Conservation (phyloP, 352 stramenopile genomes). For the Phytophthora citricola region DNA sequence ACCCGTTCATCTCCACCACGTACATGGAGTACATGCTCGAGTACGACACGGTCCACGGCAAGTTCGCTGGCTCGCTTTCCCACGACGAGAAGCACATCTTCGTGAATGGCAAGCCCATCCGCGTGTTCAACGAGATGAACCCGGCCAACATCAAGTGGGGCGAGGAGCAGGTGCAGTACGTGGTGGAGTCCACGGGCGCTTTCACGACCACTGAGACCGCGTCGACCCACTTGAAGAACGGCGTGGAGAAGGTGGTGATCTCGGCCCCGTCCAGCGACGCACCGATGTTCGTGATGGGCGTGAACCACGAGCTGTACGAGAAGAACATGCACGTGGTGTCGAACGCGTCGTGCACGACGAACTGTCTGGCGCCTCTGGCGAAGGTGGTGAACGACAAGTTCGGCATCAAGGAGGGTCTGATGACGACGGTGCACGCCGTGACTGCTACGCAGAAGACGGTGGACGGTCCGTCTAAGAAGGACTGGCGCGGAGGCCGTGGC, state of each 20-base stretch:
- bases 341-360: constrained; percentile 99
- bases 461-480: constrained; percentile 98
- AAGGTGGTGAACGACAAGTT: constrained; percentile 99
- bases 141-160: constrained; percentile 95
- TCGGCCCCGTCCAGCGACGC: constrained; percentile 98
- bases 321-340: constrained; percentile 96
- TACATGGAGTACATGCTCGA: constrained; percentile 98
- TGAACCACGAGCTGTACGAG: constrained; percentile 97
- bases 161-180: constrained; percentile 92
- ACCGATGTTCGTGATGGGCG: constrained; percentile 98
- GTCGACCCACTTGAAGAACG: constrained; percentile 92
- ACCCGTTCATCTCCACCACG: constrained; percentile 95
- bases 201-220: constrained; percentile 92
- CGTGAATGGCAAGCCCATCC: constrained; percentile 94
- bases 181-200: constrained; percentile 91
- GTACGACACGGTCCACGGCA: constrained; percentile 94
- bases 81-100: constrained; percentile 89
- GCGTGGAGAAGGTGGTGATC: constrained; percentile 97
- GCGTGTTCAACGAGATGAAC: constrained; percentile 95
- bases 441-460: constrained; percentile 98
- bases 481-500: constrained; percentile 97
- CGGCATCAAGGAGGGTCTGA: constrained; percentile 97
- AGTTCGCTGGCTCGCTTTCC: constrained; percentile 87
- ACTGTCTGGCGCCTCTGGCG: constrained; percentile 97
- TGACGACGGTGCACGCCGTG: constrained; percentile 99